A percentile compares a stretch with the other conserved stretches of the same genome.
Conservation (phyloP, 306 rosid genomes). For the Morella rubra region DNA sequence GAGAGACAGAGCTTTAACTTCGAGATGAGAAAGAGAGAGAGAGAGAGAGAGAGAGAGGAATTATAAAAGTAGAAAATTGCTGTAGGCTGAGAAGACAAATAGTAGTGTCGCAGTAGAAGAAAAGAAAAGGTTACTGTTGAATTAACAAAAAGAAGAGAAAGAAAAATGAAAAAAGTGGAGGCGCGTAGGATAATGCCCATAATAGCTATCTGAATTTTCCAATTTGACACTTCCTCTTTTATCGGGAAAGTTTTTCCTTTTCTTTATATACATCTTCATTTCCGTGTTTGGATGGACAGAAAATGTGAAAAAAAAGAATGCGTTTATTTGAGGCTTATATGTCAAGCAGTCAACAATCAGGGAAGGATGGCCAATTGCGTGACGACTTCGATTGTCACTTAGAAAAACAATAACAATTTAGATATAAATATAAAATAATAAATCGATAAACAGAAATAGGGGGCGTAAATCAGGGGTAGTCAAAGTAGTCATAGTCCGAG, state of each 20-base stretch:
- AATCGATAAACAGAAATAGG: too few relatives aligned
- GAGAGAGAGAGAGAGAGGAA: conserved; percentile 34
- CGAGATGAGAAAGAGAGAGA: conserved; percentile 4
- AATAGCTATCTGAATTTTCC: conserved; percentile 15
- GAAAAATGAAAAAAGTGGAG: conserved; percentile 17
- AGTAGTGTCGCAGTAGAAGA: conserved; percentile 25
- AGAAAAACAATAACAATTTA: not conserved
- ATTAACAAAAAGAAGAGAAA: not conserved
- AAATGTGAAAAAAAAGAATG: not conserved
- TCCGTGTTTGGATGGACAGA: not conserved
- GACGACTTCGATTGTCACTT: not conserved
- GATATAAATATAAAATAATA: too few relatives aligned
- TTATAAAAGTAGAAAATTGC: conserved; percentile 31
- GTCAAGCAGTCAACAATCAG: not conserved
- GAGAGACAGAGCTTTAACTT: conserved; percentile 3
- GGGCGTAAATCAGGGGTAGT: not conserved
- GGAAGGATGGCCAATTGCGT: not conserved
- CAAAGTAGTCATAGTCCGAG: not conserved
- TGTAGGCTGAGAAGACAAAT: conserved; percentile 39
- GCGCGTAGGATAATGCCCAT: conserved; percentile 11
- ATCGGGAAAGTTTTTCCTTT: not conserved
- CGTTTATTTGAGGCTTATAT: not conserved
- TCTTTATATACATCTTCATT: not conserved
- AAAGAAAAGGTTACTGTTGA: not conserved
- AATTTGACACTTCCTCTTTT: conserved; percentile 36